Evolutionary conservation across 2,329 filamentous ascomycete species (phyloP), one percentile per base, ranked within the genome.

Genomic region (Fusarium algeriense): DNA sequence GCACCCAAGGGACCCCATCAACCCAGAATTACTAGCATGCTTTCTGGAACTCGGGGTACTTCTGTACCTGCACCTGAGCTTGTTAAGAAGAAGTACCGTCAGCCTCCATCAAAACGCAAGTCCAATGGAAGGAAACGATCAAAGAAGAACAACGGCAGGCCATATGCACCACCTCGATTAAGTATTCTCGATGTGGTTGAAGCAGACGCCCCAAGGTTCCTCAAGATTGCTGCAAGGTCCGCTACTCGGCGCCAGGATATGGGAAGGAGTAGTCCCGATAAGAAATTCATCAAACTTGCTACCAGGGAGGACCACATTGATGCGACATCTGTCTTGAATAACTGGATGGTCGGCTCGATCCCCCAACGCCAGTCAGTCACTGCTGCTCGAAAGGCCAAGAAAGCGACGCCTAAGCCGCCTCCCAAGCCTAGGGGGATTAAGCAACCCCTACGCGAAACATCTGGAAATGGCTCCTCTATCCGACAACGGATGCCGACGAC

Each of bases 181-280:
- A 86, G 89, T 70, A 90, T 91, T 60, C 76, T 91, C n/a, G 89
- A 91, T 77, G 85, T 90, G 26, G 81, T 87, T 46, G 85, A 86
- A 67, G 76, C 81, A 4, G 74, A 82, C 62, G 87, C 88, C 1
- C 90, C 90, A 3, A 79, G 77, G 4, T 91, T 91, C 68, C 79
- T 92, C 37, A 88, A 84, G 64, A 84, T 92, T 74, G 90, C 90
- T 54, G 89, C 88, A 45, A 87, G 90, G 19, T 83, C 87, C 56
- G 88, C 85, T 7, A 85, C 80, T 58, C 82, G 78, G 55, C 84
- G 83, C 37, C 75, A 69, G 30, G 82, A 84, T 15, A 81, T 85
- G 68, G 89, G 89, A 19, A 86, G 87, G 75, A 83, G 86, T 10
- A 90, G 85, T 58, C 88, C 88, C 2, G 80, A 80, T 0, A 82